phyloP scores from a whole-genome alignment of 768 basidiomycete genomes.

The Suillus variegatus region DNA sequence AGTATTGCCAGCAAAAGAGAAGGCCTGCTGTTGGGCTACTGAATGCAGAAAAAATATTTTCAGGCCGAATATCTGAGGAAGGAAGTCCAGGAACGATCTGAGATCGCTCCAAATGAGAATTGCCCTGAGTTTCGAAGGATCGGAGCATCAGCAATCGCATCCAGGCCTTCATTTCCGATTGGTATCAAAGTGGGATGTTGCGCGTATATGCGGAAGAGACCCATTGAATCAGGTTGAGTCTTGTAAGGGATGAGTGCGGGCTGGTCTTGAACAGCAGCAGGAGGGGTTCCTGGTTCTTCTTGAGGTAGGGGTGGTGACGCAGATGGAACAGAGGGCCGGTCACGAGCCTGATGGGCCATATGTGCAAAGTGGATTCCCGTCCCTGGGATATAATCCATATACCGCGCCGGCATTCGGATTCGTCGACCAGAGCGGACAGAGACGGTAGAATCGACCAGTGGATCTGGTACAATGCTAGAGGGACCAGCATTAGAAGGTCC shows the following conservation, averaged over 20 bases:
- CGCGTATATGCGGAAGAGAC: slow-evolving; percentile 7
- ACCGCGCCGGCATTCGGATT: slow-evolving; percentile 1
- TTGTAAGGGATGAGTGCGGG: background rate
- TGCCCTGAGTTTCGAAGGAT: background rate
- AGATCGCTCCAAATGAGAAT: background rate
- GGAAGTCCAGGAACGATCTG: background rate
- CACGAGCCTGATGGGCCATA: background rate
- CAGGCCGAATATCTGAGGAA: background rate
- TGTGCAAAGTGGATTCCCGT: background rate
- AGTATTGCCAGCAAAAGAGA: slow-evolving; percentile 34
- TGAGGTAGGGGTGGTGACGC: too few relatives aligned
- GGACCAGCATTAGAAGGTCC: background rate
- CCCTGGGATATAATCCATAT: slow-evolving; percentile 7
- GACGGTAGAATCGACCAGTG: background rate
- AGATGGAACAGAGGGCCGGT: too few relatives aligned
- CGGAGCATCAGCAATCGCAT: slow-evolving; percentile 2
- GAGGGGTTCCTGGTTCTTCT: background rate
- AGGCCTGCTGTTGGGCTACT: slow-evolving; percentile 22
- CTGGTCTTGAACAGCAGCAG: background rate
- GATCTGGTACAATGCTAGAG: background rate
- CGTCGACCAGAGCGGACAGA: background rate
- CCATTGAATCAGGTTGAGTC: background rate
- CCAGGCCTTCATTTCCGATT: background rate
- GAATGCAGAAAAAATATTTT: slow-evolving; percentile 14
- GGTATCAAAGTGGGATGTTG: background rate